These are phyloP conservation scores for Penicillium parvum DNA, from an alignment of 495 filamentous ascomycete genomes.

Conservation along the genomic window DNA sequence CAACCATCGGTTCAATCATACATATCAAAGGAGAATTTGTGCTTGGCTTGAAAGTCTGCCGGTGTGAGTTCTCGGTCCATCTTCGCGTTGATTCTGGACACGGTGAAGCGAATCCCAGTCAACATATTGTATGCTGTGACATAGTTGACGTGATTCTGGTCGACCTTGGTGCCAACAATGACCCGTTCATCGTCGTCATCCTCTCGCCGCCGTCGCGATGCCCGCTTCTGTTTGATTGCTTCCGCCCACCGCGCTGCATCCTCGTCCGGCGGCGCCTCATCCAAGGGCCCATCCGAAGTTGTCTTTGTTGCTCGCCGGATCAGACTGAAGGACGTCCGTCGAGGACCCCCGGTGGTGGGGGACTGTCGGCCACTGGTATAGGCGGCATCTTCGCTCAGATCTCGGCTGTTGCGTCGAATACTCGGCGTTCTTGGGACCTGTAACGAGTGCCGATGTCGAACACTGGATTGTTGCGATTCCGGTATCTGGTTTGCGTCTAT, in stretches of 20 bases:
- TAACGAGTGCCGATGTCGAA: slow-evolving; percentile 84
- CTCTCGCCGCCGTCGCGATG: slow-evolving; percentile 73
- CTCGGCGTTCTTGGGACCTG: slow-evolving; percentile 69
- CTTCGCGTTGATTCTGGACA: slow-evolving; percentile 96
- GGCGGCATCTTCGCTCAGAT: slow-evolving; percentile 58
- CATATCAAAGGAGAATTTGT: slow-evolving; percentile 99
- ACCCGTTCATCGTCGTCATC: slow-evolving; percentile 93
- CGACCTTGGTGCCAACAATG: slow-evolving; percentile 95
- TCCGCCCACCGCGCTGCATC: slow-evolving; percentile 92
- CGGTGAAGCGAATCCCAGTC: slow-evolving; percentile 94
- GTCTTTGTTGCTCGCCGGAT: slow-evolving; percentile 78
- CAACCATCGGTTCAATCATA: slow-evolving; percentile 36
- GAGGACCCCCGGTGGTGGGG: slow-evolving; percentile 59
- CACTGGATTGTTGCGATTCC: slow-evolving; percentile 42
- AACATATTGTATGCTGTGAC: slow-evolving; percentile 99
- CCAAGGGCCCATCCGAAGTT: slow-evolving; percentile 73
- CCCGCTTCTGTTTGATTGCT: slow-evolving; percentile 82
- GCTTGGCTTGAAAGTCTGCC: slow-evolving; percentile 83
- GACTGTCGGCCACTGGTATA: slow-evolving; percentile 78
- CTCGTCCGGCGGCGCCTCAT: slow-evolving; percentile 81
- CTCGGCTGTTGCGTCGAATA: slow-evolving; percentile 49
- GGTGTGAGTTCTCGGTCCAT: slow-evolving; percentile 83
- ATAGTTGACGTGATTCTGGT: slow-evolving; percentile 96
- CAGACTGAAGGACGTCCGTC: slow-evolving; percentile 77
- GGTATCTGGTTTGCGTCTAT: slow-evolving; percentile 38